Evolutionary conservation across 2,329 filamentous ascomycete species (phyloP), one percentile per base, ranked within the genome.

Genomic region (Colletotrichum filicis): DNA sequence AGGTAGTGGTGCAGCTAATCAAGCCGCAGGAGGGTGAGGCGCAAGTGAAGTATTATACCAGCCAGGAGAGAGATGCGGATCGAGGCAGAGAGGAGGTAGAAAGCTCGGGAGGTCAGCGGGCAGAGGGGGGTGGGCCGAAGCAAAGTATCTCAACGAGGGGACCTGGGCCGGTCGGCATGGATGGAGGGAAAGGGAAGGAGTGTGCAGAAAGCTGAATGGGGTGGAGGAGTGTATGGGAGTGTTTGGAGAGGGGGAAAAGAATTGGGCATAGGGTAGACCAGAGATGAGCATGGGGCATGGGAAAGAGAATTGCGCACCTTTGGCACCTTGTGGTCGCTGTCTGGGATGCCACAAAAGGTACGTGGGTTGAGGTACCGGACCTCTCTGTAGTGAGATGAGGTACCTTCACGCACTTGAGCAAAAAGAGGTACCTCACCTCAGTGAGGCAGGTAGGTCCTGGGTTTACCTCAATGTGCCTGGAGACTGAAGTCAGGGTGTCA

Each of bases 271-370:
- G 46, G 60, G 5, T 35, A 30, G 60, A 26, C 26, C 26, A 26
- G 26, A 26, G 26, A 32, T 32, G 60, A 52, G 62, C 66, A 73
- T 65, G 70, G 71, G 67, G 24, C 46, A 70, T 73, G 70, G 70
- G 70, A 73, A 73, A 73, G 60, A 70, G 71, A 71, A 73, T 73
- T 73, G 66, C 71, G 71, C 66, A 73, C 71, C 70, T 73, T 73
- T 60, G 14, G 58, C 35, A 60, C 35, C 58, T 46, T 52, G 52
- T 66, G 30, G 35, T 65, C 32, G 66, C 61, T 71, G 60, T 35
- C 68, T 60, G 49, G 71, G 66, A 73, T 61, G 71, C 56, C 46
- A 55, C 61, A 35, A 73, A 61, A 65, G 60, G 57, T 70, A 73
- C 70, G 60, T 71, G 66, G 67, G 66, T 66, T 61, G 53, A 73